Evolutionary conservation across 2,329 filamentous ascomycete species (phyloP).

Genomic region (Capronia epimyces): DNA sequence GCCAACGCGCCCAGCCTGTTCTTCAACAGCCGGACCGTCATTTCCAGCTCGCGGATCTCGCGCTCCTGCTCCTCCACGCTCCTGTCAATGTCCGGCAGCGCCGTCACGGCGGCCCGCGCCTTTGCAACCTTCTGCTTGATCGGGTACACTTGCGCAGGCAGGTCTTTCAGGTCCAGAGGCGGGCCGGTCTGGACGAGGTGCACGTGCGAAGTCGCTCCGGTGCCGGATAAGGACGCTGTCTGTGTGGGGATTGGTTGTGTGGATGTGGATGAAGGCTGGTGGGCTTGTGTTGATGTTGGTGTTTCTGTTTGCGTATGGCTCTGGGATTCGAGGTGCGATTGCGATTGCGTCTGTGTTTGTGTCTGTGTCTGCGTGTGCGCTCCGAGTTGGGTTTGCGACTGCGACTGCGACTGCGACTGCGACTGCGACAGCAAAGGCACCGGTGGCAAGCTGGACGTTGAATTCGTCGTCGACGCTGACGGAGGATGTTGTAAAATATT

Average conservation of each 20-base stretch:
- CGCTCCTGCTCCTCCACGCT: slow-evolving; percentile 41
- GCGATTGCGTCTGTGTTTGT: slow-evolving; percentile 12
- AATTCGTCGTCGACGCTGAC: not conserved
- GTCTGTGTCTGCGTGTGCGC: not conserved
- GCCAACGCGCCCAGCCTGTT: slow-evolving; percentile 41
- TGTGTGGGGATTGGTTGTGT: slow-evolving; percentile 24
- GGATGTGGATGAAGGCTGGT: slow-evolving; percentile 25
- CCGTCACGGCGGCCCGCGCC: slow-evolving; percentile 52
- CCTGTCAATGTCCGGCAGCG: slow-evolving; percentile 42
- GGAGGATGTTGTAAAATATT: slow-evolving; percentile 14
- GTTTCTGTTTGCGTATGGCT: slow-evolving; percentile 9
- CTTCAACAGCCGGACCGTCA: slow-evolving; percentile 37
- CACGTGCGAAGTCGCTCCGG: slow-evolving; percentile 24
- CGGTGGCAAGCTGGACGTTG: slow-evolving; percentile 32
- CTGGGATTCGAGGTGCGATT: not conserved
- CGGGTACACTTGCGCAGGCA: slow-evolving; percentile 69
- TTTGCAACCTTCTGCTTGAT: slow-evolving; percentile 80
- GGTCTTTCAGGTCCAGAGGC: slow-evolving; percentile 63
- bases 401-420: slow-evolving; percentile 20
- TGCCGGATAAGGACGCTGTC: slow-evolving; percentile 25
- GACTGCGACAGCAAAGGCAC: slow-evolving; percentile 26
- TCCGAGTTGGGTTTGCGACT: slow-evolving; percentile 2
- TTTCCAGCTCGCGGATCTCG: slow-evolving; percentile 42
- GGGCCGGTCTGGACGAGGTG: slow-evolving; percentile 2
- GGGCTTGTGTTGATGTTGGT: slow-evolving; percentile 29